Base-by-base conservation (phyloP, 352 stramenopile genomes). In the Phytophthora multivora region DNA sequence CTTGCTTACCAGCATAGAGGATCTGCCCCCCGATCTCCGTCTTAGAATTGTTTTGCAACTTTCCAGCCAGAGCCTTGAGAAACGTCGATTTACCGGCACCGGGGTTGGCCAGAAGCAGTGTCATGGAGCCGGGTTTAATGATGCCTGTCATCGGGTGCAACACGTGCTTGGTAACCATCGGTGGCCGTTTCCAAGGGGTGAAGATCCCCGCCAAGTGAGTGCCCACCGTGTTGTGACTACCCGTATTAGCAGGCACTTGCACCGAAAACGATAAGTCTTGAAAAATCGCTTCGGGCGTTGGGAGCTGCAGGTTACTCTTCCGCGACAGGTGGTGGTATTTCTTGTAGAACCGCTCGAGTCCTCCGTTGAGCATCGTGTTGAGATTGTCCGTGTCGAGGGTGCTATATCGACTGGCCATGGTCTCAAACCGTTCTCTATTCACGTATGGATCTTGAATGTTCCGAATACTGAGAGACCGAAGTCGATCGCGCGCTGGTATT, bases 141-240 rank as follows among this genome's bases (percentile, higher is more conserved):
- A 71, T 75, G 5, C 79, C 76, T 40, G 35, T 69, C 74, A 89
- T 86, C 11, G 77, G 74, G 21, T 89, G 77, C 26, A 89, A 21
- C 51, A 53, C 42, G 39, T 51, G 31, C 59, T 79, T 49, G 65
- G 58, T 54, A 53, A 72, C 52, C 15, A 46, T 76, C 3, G 51
- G 13, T n/a, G 35, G 35, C 19, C 15, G 19, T 40, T 40, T 40
- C 35, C 35, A 40, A 11, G 35, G 35, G 13, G 35, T 40, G 35
- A 40, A 40, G n/a, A 40, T 40, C 35, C n/a, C 30, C 30, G 49
- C 53, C 7, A 48, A 31, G 19, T 50, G 42, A 3, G 53, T 36
- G 12, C 56, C 75, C 45, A 71, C 63, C 4, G 67, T 61, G 33
- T 51, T 74, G 48, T 83, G 51, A 18, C 35, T 66, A 64, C 66